phyloP scores from a whole-genome alignment of 2,329 filamentous ascomycete genomes.

The Aureobasidium vineae region DNA sequence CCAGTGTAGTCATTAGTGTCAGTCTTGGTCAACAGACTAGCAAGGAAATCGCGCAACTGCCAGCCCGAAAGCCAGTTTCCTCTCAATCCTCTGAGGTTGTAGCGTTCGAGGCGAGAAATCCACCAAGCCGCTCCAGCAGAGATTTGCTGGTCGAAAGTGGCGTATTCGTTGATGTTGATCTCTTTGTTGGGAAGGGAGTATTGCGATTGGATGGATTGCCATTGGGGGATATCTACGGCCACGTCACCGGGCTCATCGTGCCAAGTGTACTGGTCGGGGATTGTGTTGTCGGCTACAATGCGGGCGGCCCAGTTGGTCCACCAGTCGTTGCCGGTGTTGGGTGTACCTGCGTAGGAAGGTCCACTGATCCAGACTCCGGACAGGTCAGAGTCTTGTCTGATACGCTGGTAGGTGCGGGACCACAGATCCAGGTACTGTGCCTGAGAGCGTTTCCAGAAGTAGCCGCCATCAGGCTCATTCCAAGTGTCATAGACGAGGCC shows the following conservation, averaged over 20 bases:
- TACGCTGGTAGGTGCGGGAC: neutral
- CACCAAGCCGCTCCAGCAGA: constrained; percentile 47
- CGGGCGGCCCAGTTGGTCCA: constrained; percentile 44
- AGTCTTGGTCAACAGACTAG: constrained; percentile 43
- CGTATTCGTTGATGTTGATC: constrained; percentile 54
- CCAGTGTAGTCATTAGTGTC: constrained; percentile 30
- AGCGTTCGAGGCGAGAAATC: constrained; percentile 50
- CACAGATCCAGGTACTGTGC: neutral
- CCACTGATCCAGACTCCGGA: neutral
- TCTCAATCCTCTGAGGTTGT: constrained; percentile 45
- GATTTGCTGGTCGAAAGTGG: constrained; percentile 43
- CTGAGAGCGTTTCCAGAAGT: neutral
- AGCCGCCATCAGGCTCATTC: constrained; percentile 50
- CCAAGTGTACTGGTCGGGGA: constrained; percentile 49
- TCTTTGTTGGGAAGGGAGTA: constrained; percentile 28
- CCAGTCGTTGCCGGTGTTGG: constrained; percentile 41
- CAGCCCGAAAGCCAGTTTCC: constrained; percentile 49
- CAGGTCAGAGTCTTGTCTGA: neutral
- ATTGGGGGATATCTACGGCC: neutral
- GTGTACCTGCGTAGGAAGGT: constrained; percentile 42
- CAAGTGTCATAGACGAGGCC: constrained; percentile 52
- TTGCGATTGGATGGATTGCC: neutral
- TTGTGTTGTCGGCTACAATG: constrained; percentile 40
- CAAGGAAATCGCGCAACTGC: constrained; percentile 48
- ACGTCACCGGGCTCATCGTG: constrained; percentile 40